These are phyloP conservation scores for Brasenia schreberi DNA, from an alignment of 164 flowering plant species.

Conservation along the genomic window DNA sequence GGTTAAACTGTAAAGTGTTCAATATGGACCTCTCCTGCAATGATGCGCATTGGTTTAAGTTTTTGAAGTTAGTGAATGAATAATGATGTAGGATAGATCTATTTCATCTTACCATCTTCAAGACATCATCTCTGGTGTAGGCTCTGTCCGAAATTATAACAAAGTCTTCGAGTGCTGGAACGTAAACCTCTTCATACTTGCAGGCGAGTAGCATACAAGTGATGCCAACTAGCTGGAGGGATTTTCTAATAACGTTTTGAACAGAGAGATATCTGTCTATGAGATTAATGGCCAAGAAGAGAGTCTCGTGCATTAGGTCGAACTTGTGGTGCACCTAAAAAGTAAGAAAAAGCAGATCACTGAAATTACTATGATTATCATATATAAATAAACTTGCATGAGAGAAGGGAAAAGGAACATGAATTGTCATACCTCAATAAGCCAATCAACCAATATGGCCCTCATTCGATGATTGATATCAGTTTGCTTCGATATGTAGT, in stretches of 20 bases:
- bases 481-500: no score
- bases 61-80: no score
- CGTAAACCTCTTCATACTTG: slow-evolving; percentile 77
- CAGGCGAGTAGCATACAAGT: slow-evolving; percentile 80
- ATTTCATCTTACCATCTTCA: slow-evolving; percentile 45
- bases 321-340: slow-evolving; percentile 22
- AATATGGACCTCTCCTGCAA: slow-evolving; percentile 64
- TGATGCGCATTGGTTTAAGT: background rate
- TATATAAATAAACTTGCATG: no score
- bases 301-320: slow-evolving; percentile 70
- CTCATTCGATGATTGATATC: no score
- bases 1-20: slow-evolving; percentile 52
- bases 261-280: slow-evolving; percentile 64
- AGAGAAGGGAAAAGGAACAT: no score
- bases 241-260: slow-evolving; percentile 44
- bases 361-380: no score
- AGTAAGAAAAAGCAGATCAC: no score
- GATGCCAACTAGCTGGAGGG: slow-evolving; percentile 76
- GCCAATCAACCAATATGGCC: no score
- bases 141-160: slow-evolving; percentile 64
- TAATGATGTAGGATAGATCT: no score
- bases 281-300: slow-evolving; percentile 61
- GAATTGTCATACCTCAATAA: no score
- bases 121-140: slow-evolving; percentile 57
- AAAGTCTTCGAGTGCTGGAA: slow-evolving; percentile 64